Evolutionary conservation across 163 green algal genomes (phyloP).

Genomic region (Chloromonas sp.): DNA sequence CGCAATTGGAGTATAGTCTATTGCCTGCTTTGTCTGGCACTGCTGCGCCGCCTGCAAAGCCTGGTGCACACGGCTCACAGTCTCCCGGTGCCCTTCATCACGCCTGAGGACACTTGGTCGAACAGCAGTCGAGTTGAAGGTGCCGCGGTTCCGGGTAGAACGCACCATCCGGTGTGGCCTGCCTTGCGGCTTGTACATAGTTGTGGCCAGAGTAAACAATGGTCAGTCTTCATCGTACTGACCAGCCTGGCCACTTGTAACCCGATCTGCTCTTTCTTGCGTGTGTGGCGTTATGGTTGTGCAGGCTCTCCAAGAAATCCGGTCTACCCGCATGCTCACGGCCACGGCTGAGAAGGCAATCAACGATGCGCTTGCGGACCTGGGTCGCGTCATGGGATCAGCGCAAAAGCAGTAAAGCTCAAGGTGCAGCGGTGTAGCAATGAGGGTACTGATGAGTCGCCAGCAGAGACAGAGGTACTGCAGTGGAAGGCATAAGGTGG

Average conservation of each 20-base stretch:
- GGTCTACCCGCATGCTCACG: slow-evolving; percentile 29
- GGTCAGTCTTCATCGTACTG: background rate
- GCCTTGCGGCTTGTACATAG: background rate
- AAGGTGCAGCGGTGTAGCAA: background rate
- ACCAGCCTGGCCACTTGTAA: background rate
- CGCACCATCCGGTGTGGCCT: background rate
- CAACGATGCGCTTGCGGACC: slow-evolving; percentile 8
- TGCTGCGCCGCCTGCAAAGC: background rate
- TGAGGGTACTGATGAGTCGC: background rate
- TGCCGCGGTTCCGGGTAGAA: too few species aligned
- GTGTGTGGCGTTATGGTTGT: background rate
- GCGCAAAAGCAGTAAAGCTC: background rate
- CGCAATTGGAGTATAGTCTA: too few species aligned
- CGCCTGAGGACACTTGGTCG: background rate
- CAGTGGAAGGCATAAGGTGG: too few species aligned
- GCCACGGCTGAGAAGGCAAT: slow-evolving; percentile 24
- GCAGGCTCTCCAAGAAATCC: slow-evolving; percentile 25
- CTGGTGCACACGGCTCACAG: background rate
- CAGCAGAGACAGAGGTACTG: too few species aligned
- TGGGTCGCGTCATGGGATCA: background rate
- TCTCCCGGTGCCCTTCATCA: background rate
- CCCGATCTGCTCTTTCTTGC: background rate
- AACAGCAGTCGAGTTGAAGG: too few species aligned
- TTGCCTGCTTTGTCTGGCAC: too few species aligned
- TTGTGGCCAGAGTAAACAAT: background rate